Evolutionary conservation across 2,329 filamentous ascomycete species (phyloP).

Genomic region (Neofusicoccum umdonicola): DNA sequence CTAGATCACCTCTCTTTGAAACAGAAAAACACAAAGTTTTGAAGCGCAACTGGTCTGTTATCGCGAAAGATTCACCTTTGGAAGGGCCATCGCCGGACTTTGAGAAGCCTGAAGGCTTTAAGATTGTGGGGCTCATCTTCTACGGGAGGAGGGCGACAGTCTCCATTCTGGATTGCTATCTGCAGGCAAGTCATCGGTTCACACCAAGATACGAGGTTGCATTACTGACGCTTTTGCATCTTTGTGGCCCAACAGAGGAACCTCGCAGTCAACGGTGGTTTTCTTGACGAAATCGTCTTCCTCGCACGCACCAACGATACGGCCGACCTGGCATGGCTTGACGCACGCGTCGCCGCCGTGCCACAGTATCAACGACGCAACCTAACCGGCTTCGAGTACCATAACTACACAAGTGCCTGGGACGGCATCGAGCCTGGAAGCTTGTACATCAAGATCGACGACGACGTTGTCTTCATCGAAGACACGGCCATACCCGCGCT

Average conservation of each 20-base stretch:
- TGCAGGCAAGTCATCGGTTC: conserved; percentile 21
- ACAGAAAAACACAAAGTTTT: not conserved
- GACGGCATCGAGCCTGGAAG: conserved; percentile 23
- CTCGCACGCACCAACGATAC: conserved; percentile 38
- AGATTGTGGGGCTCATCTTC: conserved; percentile 41
- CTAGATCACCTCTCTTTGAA: not conserved
- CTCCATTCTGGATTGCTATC: conserved; percentile 41
- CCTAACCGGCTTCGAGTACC: conserved; percentile 16
- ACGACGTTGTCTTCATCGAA: conserved; percentile 43
- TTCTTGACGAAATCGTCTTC: conserved; percentile 43
- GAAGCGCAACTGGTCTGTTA: conserved; percentile 38
- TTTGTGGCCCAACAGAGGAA: conserved; percentile 31
- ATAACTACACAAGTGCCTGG: conserved; percentile 21
- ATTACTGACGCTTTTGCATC: not conserved
- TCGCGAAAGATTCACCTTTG: conserved; percentile 27
- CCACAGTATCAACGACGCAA: conserved; percentile 27
- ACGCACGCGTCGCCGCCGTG: conserved; percentile 29
- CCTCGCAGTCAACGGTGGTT: conserved; percentile 38
- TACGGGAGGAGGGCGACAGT: conserved; percentile 34
- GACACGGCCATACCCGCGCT: conserved; percentile 52
- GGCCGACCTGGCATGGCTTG: conserved; percentile 37
- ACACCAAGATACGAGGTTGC: not conserved
- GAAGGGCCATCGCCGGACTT: conserved; percentile 21
- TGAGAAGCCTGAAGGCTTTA: conserved; percentile 34
- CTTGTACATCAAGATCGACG: conserved; percentile 45